Conservation (phyloP, 2,329 filamentous ascomycete species). For the Neurospora crassa region DNA sequence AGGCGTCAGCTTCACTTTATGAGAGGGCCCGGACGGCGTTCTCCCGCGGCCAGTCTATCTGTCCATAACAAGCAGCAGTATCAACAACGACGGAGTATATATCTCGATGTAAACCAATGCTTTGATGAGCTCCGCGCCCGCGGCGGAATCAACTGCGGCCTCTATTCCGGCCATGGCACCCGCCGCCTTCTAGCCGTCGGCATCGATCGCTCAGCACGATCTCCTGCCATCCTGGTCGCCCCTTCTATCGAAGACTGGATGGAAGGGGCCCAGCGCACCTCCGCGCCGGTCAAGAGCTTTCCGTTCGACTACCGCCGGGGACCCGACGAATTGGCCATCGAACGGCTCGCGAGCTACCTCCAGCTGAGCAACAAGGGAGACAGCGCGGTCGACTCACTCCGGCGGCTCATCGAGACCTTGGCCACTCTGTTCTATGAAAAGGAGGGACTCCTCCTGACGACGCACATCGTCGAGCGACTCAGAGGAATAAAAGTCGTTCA, state of each 20-base stretch:
- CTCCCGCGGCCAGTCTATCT: not conserved
- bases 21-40: not conserved
- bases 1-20: not conserved
- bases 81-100: conserved; percentile 39
- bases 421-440: conserved; percentile 37
- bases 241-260: conserved; percentile 36
- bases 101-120: conserved; percentile 43
- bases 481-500: conserved; percentile 23
- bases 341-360: conserved; percentile 38
- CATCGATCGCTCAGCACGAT: conserved; percentile 52
- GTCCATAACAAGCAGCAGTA: not conserved
- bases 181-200: conserved; percentile 51
- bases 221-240: conserved; percentile 55
- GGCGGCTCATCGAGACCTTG: conserved; percentile 41
- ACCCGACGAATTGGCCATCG: conserved; percentile 31
- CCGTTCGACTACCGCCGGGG: conserved; percentile 50
- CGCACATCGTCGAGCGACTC: conserved; percentile 22
- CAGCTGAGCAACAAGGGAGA: conserved; percentile 36
- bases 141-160: conserved; percentile 34
- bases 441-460: conserved; percentile 37
- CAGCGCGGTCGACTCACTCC: conserved; percentile 29
- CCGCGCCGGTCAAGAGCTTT: conserved; percentile 38
- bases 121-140: conserved; percentile 42
- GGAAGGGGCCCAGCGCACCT: conserved; percentile 18
- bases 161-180: conserved; percentile 25